These are phyloP conservation scores for Talaromyces sp. DNA, from an alignment of 2,329 filamentous ascomycete genomes.

Conservation along the genomic window DNA sequence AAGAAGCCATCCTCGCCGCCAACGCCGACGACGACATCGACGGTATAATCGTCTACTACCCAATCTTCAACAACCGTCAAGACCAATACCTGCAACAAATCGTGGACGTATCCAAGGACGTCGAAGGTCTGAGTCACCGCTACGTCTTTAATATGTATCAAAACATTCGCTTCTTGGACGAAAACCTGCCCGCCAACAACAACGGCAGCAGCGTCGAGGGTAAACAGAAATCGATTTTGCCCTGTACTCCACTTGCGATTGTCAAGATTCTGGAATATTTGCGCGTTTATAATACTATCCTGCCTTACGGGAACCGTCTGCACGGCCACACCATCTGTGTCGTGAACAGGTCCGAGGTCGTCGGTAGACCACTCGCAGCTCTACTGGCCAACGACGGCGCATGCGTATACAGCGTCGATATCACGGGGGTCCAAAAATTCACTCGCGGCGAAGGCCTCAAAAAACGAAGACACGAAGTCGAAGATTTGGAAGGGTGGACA, in stretches of 20 bases:
- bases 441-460: conserved; percentile 83
- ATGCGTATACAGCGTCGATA: conserved; percentile 88
- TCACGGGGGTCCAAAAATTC: conserved; percentile 87
- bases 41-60: conserved; percentile 96
- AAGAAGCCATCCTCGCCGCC: conserved; percentile 79
- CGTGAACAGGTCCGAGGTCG: conserved; percentile 93
- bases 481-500: conserved; percentile 73
- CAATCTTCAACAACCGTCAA: conserved; percentile 85
- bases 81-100: conserved; percentile 96
- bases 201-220: conserved; percentile 23
- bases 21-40: conserved; percentile 74
- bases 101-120: conserved; percentile 83
- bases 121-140: conserved; percentile 87
- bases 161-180: conserved; percentile 90
- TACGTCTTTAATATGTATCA: conserved; percentile 99
- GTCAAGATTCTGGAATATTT: conserved; percentile 97
- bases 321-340: conserved; percentile 94
- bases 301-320: conserved; percentile 86
- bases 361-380: conserved; percentile 85
- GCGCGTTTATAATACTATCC: conserved; percentile 91
- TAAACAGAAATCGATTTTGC: conserved; percentile 84
- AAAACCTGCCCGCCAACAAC: conserved; percentile 22
- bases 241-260: conserved; percentile 90
- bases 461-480: conserved; percentile 78
- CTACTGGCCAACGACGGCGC: conserved; percentile 94